Conservation (phyloP, 2,329 filamentous ascomycete species). For the Exophiala bonariae region DNA sequence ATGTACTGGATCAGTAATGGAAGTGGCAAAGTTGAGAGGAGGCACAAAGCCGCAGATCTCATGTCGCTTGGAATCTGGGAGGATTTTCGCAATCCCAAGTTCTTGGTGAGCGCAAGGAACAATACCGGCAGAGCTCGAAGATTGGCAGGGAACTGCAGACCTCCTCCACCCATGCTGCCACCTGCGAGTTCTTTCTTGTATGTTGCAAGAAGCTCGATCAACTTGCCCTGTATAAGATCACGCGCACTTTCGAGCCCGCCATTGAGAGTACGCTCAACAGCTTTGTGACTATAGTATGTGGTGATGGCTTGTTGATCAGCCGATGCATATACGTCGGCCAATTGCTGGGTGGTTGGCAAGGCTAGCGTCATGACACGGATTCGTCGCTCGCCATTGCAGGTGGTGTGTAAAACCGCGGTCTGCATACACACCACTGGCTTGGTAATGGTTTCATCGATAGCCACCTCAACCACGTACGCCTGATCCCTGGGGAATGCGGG, state of each 20-base stretch:
- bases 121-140: conserved; percentile 82
- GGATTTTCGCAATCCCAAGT: conserved; percentile 89
- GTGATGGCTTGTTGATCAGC: conserved; percentile 93
- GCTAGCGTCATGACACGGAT: conserved; percentile 93
- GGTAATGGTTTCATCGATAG: conserved; percentile 90
- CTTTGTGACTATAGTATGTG: conserved; percentile 95
- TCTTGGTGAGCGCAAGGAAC: conserved; percentile 94
- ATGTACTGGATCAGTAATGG: conserved; percentile 26
- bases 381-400: conserved; percentile 92
- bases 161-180: conserved; percentile 88
- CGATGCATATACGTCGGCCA: conserved; percentile 90
- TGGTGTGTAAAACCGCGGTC: conserved; percentile 93
- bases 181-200: conserved; percentile 97
- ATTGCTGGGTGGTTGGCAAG: conserved; percentile 84
- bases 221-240: conserved; percentile 86
- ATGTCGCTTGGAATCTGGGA: conserved; percentile 93
- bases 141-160: conserved; percentile 91
- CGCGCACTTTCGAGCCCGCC: conserved; percentile 86
- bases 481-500: conserved; percentile 97
- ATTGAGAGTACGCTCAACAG: conserved; percentile 83
- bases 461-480: conserved; percentile 95
- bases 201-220: conserved; percentile 87
- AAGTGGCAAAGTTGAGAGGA: conserved; percentile 70
- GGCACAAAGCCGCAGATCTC: conserved; percentile 85
- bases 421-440: conserved; percentile 93